Evolutionary conservation across 2,329 filamentous ascomycete species (phyloP).

Genomic region (Rhinocladiella mackenziei): DNA sequence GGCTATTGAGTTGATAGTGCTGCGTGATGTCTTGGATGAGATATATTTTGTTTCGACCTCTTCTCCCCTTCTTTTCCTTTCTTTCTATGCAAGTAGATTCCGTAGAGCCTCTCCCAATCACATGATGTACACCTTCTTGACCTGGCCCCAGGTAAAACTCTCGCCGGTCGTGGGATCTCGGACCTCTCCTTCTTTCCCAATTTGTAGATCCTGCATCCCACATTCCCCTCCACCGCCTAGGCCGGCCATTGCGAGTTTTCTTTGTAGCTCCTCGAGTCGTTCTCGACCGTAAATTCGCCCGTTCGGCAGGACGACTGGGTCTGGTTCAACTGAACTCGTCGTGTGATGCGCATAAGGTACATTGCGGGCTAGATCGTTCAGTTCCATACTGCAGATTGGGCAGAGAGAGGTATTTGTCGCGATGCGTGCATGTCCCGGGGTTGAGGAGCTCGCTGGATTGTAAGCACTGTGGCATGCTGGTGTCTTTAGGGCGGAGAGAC

Average conservation of each 20-base stretch:
- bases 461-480: constrained; percentile 78
- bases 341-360: constrained; percentile 95
- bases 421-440: constrained; percentile 49
- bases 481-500: constrained; percentile 91
- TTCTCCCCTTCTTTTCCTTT: not conserved
- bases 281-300: constrained; percentile 77
- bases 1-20: too few relatives aligned
- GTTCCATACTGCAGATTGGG: constrained; percentile 91
- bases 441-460: constrained; percentile 49
- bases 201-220: constrained; percentile 15
- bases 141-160: constrained; percentile 56
- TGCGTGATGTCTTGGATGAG: too few relatives aligned
- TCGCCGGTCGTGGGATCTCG: constrained; percentile 76
- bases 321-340: constrained; percentile 85
- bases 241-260: constrained; percentile 56
- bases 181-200: constrained; percentile 52
- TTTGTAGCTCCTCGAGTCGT: constrained; percentile 69
- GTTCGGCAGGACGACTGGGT: constrained; percentile 83
- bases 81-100: not conserved
- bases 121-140: constrained; percentile 90
- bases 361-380: constrained; percentile 82
- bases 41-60: not conserved
- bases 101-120: constrained; percentile 39
- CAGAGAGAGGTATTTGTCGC: constrained; percentile 63
- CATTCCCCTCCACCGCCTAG: constrained; percentile 7